Evolutionary conservation across 805 yeast species (phyloP), one percentile per base, ranked within the genome.

Genomic region (Wickerhamomyces kurtzmanii): DNA sequence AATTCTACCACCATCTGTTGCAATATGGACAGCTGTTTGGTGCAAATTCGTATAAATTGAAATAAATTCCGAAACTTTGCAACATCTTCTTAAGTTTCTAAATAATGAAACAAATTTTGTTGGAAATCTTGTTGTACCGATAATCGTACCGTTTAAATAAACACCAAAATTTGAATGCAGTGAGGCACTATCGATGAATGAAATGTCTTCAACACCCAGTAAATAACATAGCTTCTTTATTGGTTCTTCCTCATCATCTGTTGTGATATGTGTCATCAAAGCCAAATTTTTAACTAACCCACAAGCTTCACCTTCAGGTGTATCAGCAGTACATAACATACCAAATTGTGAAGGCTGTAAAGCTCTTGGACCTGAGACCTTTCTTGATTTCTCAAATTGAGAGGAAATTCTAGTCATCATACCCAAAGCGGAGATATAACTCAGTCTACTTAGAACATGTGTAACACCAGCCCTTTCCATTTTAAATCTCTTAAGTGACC

Each of bases 381-480:
- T 91, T 59, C 98, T 71, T 3, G 97, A 86, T 53, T 91, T 91
- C 54, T 91, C 98, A 48, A 91, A 91, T 57, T 91, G 98, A n/a
- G 97, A 89, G 6, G 96, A 84, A 30, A 91, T 91, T 62, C 98
- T 80, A 9, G 98, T 91, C 98, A 91, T 91, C 98, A 91, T 91
- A 45, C 98, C 98, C 35, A 91, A 61, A 0, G 98, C 98, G 7
- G 94, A 78, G 25, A 91, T 89, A 53, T 85, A 91, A 13, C 95
- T 82, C 33, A 91, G 60, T 48, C 98, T 71, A 33, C 94, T 80
- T 31, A 91, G 64, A 22, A 91, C 96, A 53, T 91, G 98, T 4
- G 98, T 91, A 29, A 91, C 98, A 59, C 98, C 98, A 0, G 98
- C 98, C 36, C 98, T 73, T 59, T 91, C 98, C 99, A 91, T 91